A percentile compares a stretch with the other conserved stretches of the same genome.
phyloP scores from a whole-genome alignment of 257 asterid species.

The Fraxinus cuspidata region DNA sequence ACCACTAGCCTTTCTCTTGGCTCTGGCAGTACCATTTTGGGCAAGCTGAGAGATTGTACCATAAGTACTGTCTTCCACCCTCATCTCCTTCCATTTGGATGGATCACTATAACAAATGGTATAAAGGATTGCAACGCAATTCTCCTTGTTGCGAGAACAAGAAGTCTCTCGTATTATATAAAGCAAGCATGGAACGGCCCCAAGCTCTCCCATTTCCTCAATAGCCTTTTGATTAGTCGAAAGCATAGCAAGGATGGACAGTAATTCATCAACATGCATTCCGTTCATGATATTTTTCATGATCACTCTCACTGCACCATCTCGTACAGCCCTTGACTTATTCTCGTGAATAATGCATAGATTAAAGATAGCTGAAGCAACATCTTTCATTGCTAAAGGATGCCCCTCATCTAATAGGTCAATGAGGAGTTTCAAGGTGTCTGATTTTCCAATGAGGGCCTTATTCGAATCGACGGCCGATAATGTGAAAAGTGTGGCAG shows the following conservation, averaged over 20 bases:
- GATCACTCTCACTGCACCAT: conserved; percentile 27
- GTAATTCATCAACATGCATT: conserved; percentile 30
- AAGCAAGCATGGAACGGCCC: background rate
- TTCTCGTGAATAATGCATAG: conserved; percentile 34
- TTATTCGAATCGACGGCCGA: conserved; percentile 31
- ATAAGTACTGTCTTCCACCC: background rate
- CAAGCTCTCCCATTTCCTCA: conserved; percentile 5
- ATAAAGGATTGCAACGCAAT: background rate
- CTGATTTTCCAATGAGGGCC: conserved; percentile 25
- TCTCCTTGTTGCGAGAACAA: conserved; percentile 5
- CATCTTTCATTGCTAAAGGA: conserved; percentile 36
- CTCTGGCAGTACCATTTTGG: conserved; percentile 25
- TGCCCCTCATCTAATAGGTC: conserved; percentile 28
- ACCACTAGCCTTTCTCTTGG: conserved; percentile 22
- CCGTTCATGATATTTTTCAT: conserved; percentile 15
- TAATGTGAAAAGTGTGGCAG: conserved; percentile 32
- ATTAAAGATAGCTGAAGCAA: conserved; percentile 36
- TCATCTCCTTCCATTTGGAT: conserved; percentile 8
- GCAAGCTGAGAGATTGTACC: conserved; percentile 15
- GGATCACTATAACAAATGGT: conserved; percentile 21
- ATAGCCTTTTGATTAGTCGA: background rate
- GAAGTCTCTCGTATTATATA: background rate
- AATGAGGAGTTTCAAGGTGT: conserved; percentile 27
- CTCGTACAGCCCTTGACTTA: conserved; percentile 33
- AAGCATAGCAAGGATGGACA: conserved; percentile 32